Conservation (phyloP, 2,329 filamentous ascomycete species). For the Parafenestella ontariensis region DNA sequence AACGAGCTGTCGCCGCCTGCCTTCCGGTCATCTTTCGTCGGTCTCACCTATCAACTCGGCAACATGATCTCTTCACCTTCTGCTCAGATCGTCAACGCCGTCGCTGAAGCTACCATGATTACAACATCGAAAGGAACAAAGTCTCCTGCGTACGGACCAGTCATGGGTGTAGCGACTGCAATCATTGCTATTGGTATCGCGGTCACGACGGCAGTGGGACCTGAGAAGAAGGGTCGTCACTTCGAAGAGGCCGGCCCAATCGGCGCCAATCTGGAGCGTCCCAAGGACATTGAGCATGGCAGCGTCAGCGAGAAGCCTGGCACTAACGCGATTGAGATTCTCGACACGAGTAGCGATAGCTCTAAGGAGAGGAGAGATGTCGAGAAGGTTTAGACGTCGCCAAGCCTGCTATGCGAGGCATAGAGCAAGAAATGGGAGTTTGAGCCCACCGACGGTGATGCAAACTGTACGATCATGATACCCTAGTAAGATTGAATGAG, state of each 20-base stretch:
- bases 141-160: constrained; percentile 75
- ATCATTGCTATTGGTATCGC: constrained; percentile 76
- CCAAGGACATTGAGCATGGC: constrained; percentile 44
- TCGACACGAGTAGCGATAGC: constrained; percentile 8
- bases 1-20: constrained; percentile 75
- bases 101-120: constrained; percentile 65
- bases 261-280: constrained; percentile 44
- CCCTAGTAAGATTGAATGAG: not conserved
- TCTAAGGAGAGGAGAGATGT: not conserved
- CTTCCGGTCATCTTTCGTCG: constrained; percentile 74
- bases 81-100: constrained; percentile 78
- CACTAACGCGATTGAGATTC: constrained; percentile 25
- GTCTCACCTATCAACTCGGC: constrained; percentile 75
- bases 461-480: not conserved
- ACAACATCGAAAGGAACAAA: constrained; percentile 60
- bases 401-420: not conserved
- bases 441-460: not conserved
- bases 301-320: constrained; percentile 39
- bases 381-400: constrained; percentile 2
- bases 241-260: constrained; percentile 69
- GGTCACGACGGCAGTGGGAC: constrained; percentile 72
- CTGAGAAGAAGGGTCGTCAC: constrained; percentile 73
- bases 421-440: not conserved
- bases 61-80: constrained; percentile 77
- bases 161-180: constrained; percentile 77